These are phyloP conservation scores for Hypoxylon sp. DNA, from an alignment of 2,329 filamentous ascomycete genomes.

Conservation along the genomic window DNA sequence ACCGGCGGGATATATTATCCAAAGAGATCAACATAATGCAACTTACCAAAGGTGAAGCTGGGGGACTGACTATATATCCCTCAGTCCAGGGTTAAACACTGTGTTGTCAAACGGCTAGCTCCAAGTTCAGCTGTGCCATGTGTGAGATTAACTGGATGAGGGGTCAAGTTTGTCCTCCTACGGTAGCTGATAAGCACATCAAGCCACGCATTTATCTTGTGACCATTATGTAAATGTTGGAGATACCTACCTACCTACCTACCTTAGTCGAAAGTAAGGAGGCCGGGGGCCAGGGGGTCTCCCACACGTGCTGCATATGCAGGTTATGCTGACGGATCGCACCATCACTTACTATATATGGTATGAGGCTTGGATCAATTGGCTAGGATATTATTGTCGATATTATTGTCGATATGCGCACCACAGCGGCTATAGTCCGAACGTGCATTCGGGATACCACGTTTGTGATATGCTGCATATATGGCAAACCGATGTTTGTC, in stretches of 20 bases:
- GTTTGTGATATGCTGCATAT: conserved; percentile 7
- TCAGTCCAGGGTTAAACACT: conserved; percentile 12
- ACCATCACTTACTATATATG: conserved; percentile 8
- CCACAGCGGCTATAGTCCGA: conserved; percentile 34
- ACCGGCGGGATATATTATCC: conserved; percentile 5
- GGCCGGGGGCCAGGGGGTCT: neutral
- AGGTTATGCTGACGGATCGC: conserved; percentile 24
- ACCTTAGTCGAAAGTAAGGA: too few relatives aligned
- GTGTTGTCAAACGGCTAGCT: conserved; percentile 3
- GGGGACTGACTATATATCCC: conserved; percentile 15
- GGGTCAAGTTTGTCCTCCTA: conserved; percentile 18
- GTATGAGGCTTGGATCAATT: conserved; percentile 25
- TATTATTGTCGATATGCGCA: too few relatives aligned
- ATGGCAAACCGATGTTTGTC: conserved; percentile 14
- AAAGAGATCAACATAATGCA: conserved; percentile 7
- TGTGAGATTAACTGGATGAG: conserved; percentile 30
- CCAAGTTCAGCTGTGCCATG: conserved; percentile 15
- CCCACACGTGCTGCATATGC: conserved; percentile 27
- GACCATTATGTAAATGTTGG: conserved; percentile 32
- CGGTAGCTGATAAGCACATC: conserved; percentile 26
- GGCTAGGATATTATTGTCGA: conserved; percentile 19
- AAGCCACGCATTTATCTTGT: conserved; percentile 22
- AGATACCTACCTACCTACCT: too few relatives aligned
- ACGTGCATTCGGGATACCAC: too few relatives aligned
- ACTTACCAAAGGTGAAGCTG: neutral